A percentile compares a stretch with the other conserved stretches of the same genome.
These are phyloP conservation scores for Isoetes taiwanensis DNA, from an alignment of 75 land plant genomes.

Conservation along the genomic window DNA sequence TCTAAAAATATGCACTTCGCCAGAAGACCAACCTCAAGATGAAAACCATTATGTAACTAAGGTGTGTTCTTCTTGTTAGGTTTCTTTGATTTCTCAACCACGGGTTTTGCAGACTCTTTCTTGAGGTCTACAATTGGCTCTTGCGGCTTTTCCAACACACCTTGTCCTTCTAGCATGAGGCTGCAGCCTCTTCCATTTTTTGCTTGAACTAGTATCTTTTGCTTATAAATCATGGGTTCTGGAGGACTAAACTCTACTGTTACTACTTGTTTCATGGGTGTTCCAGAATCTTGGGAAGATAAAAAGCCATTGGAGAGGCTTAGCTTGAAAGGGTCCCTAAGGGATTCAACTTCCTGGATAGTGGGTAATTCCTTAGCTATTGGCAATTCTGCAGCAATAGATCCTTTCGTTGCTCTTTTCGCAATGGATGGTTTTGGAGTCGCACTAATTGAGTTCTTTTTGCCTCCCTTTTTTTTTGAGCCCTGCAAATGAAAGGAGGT, in stretches of 20 bases:
- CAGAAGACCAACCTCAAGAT: too few relatives aligned
- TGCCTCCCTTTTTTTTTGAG: not conserved
- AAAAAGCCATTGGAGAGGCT: not conserved
- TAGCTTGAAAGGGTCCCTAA: not conserved
- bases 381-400: not conserved
- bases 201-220: not conserved
- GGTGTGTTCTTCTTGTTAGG: too few relatives aligned
- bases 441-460: too few relatives aligned
- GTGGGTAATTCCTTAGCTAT: too few relatives aligned
- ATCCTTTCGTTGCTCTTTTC: too few relatives aligned
- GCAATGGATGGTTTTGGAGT: too few relatives aligned
- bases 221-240: not conserved
- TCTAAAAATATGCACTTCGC: too few relatives aligned
- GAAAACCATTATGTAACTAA: too few relatives aligned
- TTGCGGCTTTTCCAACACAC: not conserved
- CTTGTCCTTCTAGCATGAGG: not conserved
- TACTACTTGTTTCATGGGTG: not conserved
- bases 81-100: too few relatives aligned
- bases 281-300: not conserved
- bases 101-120: too few relatives aligned
- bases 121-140: not conserved
- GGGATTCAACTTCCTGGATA: too few relatives aligned
- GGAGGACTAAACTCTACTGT: not conserved
- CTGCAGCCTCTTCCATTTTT: slow-evolving; percentile 1
- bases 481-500: not conserved